Evolutionary conservation across 2,329 filamentous ascomycete genomes (phyloP).

Genomic region (Periconia sp.): DNA sequence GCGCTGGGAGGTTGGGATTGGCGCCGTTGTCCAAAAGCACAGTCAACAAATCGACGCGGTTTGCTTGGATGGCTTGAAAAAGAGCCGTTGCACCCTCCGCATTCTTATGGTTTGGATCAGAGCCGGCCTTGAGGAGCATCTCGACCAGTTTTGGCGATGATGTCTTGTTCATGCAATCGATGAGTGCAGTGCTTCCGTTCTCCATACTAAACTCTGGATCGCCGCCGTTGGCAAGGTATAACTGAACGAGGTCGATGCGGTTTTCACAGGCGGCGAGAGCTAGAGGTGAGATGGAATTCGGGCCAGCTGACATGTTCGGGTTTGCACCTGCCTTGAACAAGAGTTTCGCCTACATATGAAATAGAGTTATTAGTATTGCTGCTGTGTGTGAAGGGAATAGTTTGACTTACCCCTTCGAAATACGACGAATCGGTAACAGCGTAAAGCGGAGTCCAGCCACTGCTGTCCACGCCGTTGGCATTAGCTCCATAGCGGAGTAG

Average conservation of each 20-base stretch:
- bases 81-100: conserved; percentile 64
- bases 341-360: conserved; percentile 40
- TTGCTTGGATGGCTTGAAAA: conserved; percentile 61
- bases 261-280: conserved; percentile 52
- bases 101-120: conserved; percentile 62
- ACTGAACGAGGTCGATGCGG: conserved; percentile 58
- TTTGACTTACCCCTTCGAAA: conserved; percentile 43
- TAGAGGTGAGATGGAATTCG: conserved; percentile 57
- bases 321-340: conserved; percentile 47
- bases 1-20: conserved; percentile 68
- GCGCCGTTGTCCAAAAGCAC: conserved; percentile 61
- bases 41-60: conserved; percentile 59
- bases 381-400: neutral
- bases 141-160: conserved; percentile 57
- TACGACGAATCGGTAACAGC: conserved; percentile 29
- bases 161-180: conserved; percentile 61
- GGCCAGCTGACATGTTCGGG: conserved; percentile 56
- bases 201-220: conserved; percentile 56
- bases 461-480: conserved; percentile 32
- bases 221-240: conserved; percentile 63
- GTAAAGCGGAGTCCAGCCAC: conserved; percentile 31
- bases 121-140: conserved; percentile 61
- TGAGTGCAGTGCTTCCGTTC: conserved; percentile 61
- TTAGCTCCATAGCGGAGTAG: conserved; percentile 34
- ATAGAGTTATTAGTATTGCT: neutral